These are phyloP conservation scores for Ricinus communis DNA, from an alignment of 345 rosid genomes.

Conservation along the genomic window DNA sequence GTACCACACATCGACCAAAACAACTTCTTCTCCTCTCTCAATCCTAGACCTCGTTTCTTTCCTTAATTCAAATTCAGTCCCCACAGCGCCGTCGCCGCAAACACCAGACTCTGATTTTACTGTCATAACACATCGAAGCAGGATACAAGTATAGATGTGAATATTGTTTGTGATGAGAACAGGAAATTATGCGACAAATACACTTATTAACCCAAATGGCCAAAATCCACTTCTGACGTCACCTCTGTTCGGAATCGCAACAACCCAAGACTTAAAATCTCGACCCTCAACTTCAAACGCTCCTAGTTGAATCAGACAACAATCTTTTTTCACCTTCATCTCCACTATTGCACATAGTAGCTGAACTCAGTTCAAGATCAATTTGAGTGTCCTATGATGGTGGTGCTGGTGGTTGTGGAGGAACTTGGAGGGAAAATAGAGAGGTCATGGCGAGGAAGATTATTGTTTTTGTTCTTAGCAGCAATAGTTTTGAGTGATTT, in stretches of 20 bases:
- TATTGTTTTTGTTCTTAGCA: no score
- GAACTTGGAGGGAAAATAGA: constrained; percentile 37
- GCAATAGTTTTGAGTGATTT: constrained; percentile 21
- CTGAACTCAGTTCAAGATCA: constrained; percentile 3
- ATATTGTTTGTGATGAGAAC: no score
- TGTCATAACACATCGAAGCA: no score
- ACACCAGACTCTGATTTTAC: no score
- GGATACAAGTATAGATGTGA: no score
- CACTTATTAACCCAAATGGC: constrained; percentile 27
- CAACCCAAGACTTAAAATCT: constrained; percentile 22
- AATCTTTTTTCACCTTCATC: background rate
- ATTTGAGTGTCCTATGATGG: constrained; percentile 6
- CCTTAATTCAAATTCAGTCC: no score
- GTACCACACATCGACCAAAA: no score
- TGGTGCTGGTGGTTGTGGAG: constrained; percentile 20
- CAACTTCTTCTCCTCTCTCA: no score
- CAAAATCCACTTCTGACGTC: constrained; percentile 28
- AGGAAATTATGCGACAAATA: constrained; percentile 28
- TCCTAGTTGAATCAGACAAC: constrained; percentile 1
- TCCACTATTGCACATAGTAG: background rate
- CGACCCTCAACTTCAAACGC: constrained; percentile 12
- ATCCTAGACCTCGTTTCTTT: no score
- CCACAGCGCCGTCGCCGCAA: no score
- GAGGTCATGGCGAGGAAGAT: background rate
- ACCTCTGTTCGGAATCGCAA: constrained; percentile 29